A percentile compares a stretch with the other conserved stretches of the same genome.
Evolutionary conservation across 495 filamentous ascomycete species (phyloP).

Genomic region (Podospora comata): DNA sequence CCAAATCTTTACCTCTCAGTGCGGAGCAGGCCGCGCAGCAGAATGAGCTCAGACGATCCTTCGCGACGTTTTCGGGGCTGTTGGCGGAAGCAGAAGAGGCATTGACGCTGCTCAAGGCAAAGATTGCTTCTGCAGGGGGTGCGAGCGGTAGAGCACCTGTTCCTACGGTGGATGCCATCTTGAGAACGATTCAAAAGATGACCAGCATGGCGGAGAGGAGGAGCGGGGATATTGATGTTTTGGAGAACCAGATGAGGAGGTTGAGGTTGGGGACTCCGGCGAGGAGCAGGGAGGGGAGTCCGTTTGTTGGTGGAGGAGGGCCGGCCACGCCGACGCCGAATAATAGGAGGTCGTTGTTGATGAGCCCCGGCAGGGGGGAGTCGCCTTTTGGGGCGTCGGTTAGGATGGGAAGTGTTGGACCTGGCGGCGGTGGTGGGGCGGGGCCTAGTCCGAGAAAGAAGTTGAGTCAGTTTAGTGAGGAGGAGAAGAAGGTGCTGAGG

Average conservation of each 20-base stretch:
- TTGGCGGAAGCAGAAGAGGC: constrained; percentile 76
- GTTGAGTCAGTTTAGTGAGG: constrained; percentile 49
- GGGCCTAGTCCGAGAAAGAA: constrained; percentile 48
- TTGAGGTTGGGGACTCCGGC: constrained; percentile 53
- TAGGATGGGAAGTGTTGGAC: constrained; percentile 37
- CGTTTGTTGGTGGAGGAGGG: constrained; percentile 38
- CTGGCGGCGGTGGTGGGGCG: constrained; percentile 15
- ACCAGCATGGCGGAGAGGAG: constrained; percentile 84
- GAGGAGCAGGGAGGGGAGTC: constrained; percentile 56
- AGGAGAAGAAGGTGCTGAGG: constrained; percentile 50
- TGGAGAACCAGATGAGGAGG: constrained; percentile 78
- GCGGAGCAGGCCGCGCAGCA: constrained; percentile 79
- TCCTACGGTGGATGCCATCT: constrained; percentile 88
- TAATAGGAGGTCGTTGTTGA: constrained; percentile 47
- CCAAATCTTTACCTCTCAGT: constrained; percentile 68
- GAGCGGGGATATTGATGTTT: constrained; percentile 80
- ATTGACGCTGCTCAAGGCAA: constrained; percentile 76
- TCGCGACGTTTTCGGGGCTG: constrained; percentile 64
- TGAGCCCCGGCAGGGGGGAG: constrained; percentile 50
- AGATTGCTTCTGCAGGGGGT: constrained; percentile 58
- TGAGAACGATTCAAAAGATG: constrained; percentile 87
- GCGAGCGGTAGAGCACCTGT: constrained; percentile 43
- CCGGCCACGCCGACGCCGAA: constrained; percentile 47
- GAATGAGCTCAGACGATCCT: constrained; percentile 70
- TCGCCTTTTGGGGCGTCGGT: constrained; percentile 45